These are phyloP conservation scores for Nemania serpens DNA, from an alignment of 2,329 filamentous ascomycete species.

Conservation along the genomic window DNA sequence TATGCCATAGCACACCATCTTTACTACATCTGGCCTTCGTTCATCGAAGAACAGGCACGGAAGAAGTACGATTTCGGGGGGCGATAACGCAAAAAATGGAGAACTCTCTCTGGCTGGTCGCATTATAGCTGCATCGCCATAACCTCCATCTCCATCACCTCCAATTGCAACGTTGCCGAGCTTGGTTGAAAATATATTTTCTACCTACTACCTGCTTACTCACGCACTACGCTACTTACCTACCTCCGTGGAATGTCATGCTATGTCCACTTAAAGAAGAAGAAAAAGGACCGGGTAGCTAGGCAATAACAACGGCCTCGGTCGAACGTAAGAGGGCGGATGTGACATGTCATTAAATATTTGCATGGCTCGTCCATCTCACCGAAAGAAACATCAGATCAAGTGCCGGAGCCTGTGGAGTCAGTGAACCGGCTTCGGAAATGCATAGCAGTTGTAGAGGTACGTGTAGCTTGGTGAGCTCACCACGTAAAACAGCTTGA, in stretches of 20 bases:
- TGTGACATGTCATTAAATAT: too few species aligned
- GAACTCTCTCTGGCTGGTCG: neutral
- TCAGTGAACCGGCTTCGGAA: conserved; percentile 11
- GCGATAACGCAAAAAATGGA: neutral
- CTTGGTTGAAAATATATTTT: neutral
- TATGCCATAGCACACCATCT: conserved; percentile 39
- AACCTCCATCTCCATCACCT: conserved; percentile 1
- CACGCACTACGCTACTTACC: too few species aligned
- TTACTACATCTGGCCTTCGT: conserved; percentile 40
- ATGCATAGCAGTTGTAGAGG: neutral
- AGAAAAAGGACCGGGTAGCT: too few species aligned
- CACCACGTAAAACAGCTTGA: conserved; percentile 1
- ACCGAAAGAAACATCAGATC: too few species aligned
- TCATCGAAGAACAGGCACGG: conserved; percentile 39
- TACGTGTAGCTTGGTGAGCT: conserved; percentile 6
- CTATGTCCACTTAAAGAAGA: too few species aligned
- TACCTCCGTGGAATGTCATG: too few species aligned
- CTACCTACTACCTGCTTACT: neutral
- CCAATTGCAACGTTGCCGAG: conserved; percentile 8
- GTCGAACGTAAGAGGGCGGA: too few species aligned
- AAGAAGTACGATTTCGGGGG: conserved; percentile 40
- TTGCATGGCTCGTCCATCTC: too few species aligned
- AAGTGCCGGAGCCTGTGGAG: conserved; percentile 1
- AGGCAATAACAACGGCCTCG: too few species aligned
- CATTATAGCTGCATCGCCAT: neutral